phyloP scores from a whole-genome alignment of 495 filamentous ascomycete species.

The Neurospora pannonica region DNA sequence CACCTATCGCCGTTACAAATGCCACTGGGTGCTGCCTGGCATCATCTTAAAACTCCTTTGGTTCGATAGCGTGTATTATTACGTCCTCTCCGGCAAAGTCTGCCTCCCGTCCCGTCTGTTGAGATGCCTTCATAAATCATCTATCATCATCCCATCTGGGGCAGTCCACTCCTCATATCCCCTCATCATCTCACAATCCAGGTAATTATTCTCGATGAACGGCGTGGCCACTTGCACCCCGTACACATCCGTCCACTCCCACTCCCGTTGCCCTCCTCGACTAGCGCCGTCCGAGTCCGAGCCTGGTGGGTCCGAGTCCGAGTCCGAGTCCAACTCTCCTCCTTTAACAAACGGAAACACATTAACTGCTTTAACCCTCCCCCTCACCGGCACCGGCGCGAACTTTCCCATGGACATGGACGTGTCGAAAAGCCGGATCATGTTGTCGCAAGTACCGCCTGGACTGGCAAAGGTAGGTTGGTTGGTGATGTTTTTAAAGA shows the following conservation, averaged over 20 bases:
- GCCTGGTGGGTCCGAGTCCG: not conserved
- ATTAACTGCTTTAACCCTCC: slow-evolving; percentile 17
- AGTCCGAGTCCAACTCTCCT: slow-evolving; percentile 1
- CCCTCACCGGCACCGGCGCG: slow-evolving; percentile 22
- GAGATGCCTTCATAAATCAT: not conserved
- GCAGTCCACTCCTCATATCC: slow-evolving; percentile 14
- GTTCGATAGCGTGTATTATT: not conserved
- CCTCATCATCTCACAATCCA: slow-evolving; percentile 22
- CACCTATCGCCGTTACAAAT: not conserved
- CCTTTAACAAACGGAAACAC: slow-evolving; percentile 16
- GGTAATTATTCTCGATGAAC: slow-evolving; percentile 34
- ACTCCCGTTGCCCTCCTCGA: not conserved
- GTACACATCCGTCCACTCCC: slow-evolving; percentile 21
- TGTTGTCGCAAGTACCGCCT: slow-evolving; percentile 27
- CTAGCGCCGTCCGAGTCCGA: not conserved
- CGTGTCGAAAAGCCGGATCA: slow-evolving; percentile 32
- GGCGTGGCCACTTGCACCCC: slow-evolving; percentile 32
- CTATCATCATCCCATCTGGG: not conserved
- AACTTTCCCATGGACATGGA: slow-evolving; percentile 21
- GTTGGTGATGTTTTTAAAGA: slow-evolving; percentile 34
- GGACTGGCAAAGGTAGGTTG: slow-evolving; percentile 33
- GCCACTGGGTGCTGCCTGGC: not conserved
- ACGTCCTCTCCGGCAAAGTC: not conserved
- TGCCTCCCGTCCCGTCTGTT: no score
- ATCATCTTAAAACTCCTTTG: not conserved